Conservation (phyloP, 2,329 filamentous ascomycete genomes). For the Boeremia lycopersici region DNA sequence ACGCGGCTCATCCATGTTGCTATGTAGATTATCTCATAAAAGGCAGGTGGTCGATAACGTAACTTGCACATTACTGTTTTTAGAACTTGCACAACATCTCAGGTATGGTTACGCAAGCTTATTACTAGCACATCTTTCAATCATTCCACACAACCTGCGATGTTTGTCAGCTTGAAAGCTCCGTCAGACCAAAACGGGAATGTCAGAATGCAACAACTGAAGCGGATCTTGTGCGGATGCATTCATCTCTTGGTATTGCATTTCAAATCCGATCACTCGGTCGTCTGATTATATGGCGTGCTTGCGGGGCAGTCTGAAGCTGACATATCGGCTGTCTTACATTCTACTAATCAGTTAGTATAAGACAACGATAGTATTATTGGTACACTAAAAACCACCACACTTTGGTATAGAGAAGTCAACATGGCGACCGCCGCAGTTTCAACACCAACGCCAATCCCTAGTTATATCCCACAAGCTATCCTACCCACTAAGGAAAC, state of each 20-base stretch:
- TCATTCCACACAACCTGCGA: not conserved
- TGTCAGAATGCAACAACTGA: not conserved
- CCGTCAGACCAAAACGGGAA: not conserved
- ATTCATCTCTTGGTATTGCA: constrained; percentile 1
- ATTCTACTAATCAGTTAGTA: not conserved
- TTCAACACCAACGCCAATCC: constrained; percentile 26
- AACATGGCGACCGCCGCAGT: constrained; percentile 39
- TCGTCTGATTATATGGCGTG: constrained; percentile 32
- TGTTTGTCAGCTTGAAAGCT: not conserved
- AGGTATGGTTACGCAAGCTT: not conserved
- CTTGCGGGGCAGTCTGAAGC: constrained; percentile 40
- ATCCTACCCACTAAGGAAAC: constrained; percentile 10
- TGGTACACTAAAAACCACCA: not conserved
- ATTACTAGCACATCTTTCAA: not conserved
- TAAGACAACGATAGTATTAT: not conserved
- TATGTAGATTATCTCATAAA: not conserved
- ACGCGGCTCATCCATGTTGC: constrained; percentile 59
- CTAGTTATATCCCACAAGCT: constrained; percentile 23
- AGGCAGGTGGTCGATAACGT: not conserved
- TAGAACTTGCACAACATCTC: not conserved
- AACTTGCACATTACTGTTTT: too few relatives aligned
- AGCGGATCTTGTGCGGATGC: not conserved
- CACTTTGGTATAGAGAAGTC: not conserved
- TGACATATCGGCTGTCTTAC: constrained; percentile 27
- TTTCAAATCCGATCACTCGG: constrained; percentile 29